Conservation (phyloP, 345 rosid genomes). For the Citrus unshiu region DNA sequence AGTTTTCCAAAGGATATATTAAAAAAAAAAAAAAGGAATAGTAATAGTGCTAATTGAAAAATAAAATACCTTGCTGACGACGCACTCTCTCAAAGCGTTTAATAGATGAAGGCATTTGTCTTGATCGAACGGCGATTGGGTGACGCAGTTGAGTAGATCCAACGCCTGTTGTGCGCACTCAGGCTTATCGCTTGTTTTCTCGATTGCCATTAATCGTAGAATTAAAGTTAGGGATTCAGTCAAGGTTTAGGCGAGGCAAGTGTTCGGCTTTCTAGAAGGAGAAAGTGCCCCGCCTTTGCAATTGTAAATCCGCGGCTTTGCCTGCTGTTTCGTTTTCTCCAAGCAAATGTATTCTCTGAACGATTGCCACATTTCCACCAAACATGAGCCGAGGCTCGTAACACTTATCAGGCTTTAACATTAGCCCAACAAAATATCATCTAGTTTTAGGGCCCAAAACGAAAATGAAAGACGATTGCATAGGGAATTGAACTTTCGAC, state of each 20-base stretch:
- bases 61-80: constrained; percentile 50
- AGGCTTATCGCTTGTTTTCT: constrained; percentile 33
- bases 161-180: constrained; percentile 70
- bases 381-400: not conserved
- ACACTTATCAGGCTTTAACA: not conserved
- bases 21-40: not conserved
- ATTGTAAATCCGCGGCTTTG: not conserved
- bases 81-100: constrained; percentile 63
- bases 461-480: no score
- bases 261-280: not conserved
- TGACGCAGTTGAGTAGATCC: constrained; percentile 76
- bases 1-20: not conserved
- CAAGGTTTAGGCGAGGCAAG: not conserved
- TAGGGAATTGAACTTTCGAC: no score
- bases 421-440: no score
- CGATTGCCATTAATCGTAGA: constrained; percentile 23
- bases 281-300: not conserved
- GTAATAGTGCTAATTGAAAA: not conserved
- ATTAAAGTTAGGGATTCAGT: not conserved
- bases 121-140: constrained; percentile 59
- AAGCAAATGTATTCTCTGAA: not conserved
- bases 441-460: no score
- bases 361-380: not conserved
- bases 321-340: not conserved
- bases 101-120: constrained; percentile 57